Conservation (phyloP, 1,284 basidiomycete genomes). For the Fereydounia khargensis region DNA sequence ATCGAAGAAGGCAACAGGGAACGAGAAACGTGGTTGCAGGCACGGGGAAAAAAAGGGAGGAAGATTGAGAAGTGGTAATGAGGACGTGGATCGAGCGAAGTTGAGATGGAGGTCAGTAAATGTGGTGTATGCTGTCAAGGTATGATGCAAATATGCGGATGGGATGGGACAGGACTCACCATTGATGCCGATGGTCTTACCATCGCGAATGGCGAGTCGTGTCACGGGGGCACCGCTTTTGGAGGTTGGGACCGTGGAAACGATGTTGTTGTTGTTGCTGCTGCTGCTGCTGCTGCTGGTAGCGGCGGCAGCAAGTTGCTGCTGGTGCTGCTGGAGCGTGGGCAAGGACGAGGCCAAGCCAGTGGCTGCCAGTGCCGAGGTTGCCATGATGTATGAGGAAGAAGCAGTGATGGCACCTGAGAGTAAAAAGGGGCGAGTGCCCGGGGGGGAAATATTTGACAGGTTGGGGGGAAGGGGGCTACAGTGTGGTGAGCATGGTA, state of each 20-base stretch:
- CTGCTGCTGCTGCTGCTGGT: slow-evolving; percentile 14
- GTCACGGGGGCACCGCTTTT: slow-evolving; percentile 33
- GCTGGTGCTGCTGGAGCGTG: slow-evolving; percentile 26
- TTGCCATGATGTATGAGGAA: slow-evolving; percentile 29
- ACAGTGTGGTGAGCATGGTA: too few relatives aligned
- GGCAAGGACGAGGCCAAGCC: slow-evolving; percentile 31
- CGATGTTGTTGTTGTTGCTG: slow-evolving; percentile 19
- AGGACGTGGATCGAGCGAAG: too few relatives aligned
- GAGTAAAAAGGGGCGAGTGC: too few relatives aligned
- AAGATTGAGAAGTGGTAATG: too few relatives aligned
- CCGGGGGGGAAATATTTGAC: too few relatives aligned
- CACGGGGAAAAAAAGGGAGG: too few relatives aligned
- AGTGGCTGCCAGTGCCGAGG: slow-evolving; percentile 23
- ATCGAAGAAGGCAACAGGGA: too few relatives aligned
- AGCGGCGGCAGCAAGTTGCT: slow-evolving; percentile 21
- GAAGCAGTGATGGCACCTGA: too few relatives aligned
- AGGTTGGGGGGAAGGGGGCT: too few relatives aligned
- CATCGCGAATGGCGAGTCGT: slow-evolving; percentile 35
- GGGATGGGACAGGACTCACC: slow-evolving; percentile 20
- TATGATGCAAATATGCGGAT: neutral
- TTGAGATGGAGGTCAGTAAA: too few relatives aligned
- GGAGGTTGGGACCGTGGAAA: slow-evolving; percentile 11
- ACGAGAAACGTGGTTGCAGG: too few relatives aligned
- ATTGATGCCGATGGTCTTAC: slow-evolving; percentile 49
- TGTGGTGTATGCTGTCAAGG: neutral